phyloP scores from a whole-genome alignment of 129 eudicot genomes.

The Flaveria robusta region DNA sequence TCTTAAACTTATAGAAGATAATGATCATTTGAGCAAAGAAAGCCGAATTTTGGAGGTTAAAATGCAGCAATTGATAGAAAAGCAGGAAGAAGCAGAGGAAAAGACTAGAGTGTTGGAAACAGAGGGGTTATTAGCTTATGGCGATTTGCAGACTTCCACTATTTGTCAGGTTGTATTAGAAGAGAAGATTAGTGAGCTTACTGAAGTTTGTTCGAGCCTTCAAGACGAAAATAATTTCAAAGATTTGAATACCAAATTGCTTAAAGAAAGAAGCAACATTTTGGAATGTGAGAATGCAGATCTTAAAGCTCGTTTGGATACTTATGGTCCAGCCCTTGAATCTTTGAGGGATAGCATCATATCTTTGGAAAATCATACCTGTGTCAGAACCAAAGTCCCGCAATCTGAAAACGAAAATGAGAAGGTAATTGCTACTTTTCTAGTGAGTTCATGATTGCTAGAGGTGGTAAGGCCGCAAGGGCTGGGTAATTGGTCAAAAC shows the following conservation, averaged over 20 bases:
- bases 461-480: neutral
- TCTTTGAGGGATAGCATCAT: slow-evolving; percentile 58
- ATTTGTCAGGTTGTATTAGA: slow-evolving; percentile 54
- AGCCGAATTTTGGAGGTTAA: slow-evolving; percentile 41
- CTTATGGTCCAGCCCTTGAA: slow-evolving; percentile 47
- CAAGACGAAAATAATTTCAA: slow-evolving; percentile 38
- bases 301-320: slow-evolving; percentile 52
- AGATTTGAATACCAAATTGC: slow-evolving; percentile 30
- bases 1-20: slow-evolving; percentile 46
- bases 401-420: slow-evolving; percentile 25
- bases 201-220: slow-evolving; percentile 44
- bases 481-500: neutral
- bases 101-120: slow-evolving; percentile 53
- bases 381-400: slow-evolving; percentile 36
- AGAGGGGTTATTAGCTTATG: slow-evolving; percentile 34
- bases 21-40: slow-evolving; percentile 41
- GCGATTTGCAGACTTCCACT: slow-evolving; percentile 54
- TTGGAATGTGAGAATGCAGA: slow-evolving; percentile 64
- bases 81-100: slow-evolving; percentile 37
- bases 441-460: neutral
- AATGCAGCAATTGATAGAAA: slow-evolving; percentile 43
- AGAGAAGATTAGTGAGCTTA: slow-evolving; percentile 68
- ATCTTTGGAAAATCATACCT: slow-evolving; percentile 61
- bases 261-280: slow-evolving; percentile 37
- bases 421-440: slow-evolving; percentile 46